A percentile compares a stretch with the other conserved stretches of the same genome.
Evolutionary conservation across 2,329 filamentous ascomycete species (phyloP).

Genomic region (Passalora sequoiae): DNA sequence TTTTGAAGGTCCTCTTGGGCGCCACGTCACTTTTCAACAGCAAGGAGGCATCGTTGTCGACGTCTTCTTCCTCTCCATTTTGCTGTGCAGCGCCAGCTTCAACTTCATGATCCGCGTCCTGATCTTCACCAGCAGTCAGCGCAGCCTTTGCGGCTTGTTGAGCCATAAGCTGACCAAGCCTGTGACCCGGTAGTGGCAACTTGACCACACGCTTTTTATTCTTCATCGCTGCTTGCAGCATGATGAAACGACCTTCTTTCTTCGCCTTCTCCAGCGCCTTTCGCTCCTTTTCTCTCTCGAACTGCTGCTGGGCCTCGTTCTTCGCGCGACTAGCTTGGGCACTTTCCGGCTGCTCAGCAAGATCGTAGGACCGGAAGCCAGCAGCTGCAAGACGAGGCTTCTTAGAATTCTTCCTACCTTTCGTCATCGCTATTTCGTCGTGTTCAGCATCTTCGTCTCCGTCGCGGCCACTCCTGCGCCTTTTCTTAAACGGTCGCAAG

Average conservation of each 20-base stretch:
- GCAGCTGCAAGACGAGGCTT: slow-evolving; percentile 32
- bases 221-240: slow-evolving; percentile 43
- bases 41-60: slow-evolving; percentile 10
- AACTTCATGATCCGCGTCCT: slow-evolving; percentile 30
- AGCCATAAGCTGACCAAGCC: slow-evolving; percentile 36
- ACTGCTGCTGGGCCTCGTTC: slow-evolving; percentile 44
- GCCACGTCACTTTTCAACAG: slow-evolving; percentile 33
- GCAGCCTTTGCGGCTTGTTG: slow-evolving; percentile 29
- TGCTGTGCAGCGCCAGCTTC: slow-evolving; percentile 19
- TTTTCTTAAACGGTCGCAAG: slow-evolving; percentile 27
- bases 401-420: slow-evolving; percentile 32
- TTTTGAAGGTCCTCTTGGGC: slow-evolving; percentile 29
- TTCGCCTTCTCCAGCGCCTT: slow-evolving; percentile 38
- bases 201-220: slow-evolving; percentile 43
- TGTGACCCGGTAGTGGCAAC: slow-evolving; percentile 35
- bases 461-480: slow-evolving; percentile 13
- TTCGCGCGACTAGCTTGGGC: slow-evolving; percentile 31
- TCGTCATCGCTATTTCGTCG: slow-evolving; percentile 35
- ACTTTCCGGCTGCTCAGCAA: slow-evolving; percentile 25
- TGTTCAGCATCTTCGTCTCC: slow-evolving; percentile 29
- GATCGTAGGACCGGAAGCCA: slow-evolving; percentile 30
- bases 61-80: slow-evolving; percentile 17
- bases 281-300: slow-evolving; percentile 43
- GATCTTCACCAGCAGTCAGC: slow-evolving; percentile 22
- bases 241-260: slow-evolving; percentile 42